These are phyloP conservation scores for Leishmania turanica DNA, from an alignment of 208 protist species.

Conservation along the genomic window DNA sequence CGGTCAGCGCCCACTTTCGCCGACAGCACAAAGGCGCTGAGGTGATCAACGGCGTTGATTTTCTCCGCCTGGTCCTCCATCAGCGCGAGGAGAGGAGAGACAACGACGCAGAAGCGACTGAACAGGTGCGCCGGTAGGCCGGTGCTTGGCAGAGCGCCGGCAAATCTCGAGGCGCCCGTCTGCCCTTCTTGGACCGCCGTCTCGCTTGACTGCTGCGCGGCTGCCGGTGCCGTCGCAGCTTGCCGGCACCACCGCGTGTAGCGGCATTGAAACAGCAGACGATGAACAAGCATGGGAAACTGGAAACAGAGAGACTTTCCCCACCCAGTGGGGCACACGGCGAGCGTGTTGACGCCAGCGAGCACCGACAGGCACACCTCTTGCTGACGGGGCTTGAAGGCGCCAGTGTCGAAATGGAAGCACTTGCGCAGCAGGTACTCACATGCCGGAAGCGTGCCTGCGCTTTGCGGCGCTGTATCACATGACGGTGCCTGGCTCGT, in stretches of 20 bases:
- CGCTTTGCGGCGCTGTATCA: neutral
- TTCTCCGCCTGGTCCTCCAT: slow-evolving; percentile 95
- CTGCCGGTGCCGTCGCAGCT: neutral
- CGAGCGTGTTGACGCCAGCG: slow-evolving; percentile 74
- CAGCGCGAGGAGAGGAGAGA: slow-evolving; percentile 96
- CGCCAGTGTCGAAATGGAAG: slow-evolving; percentile 53
- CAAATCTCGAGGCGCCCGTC: neutral
- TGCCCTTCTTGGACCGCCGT: neutral
- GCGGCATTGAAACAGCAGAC: slow-evolving; percentile 61
- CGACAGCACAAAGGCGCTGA: slow-evolving; percentile 62
- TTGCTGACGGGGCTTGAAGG: slow-evolving; percentile 80
- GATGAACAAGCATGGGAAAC: slow-evolving; percentile 91
- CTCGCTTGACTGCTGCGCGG: neutral
- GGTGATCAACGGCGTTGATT: slow-evolving; percentile 35
- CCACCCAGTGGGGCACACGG: slow-evolving; percentile 95
- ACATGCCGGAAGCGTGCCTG: slow-evolving; percentile 47
- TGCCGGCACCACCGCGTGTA: slow-evolving; percentile 42
- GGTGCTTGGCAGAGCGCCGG: neutral
- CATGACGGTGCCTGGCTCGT: neutral
- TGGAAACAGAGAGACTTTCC: slow-evolving; percentile 97
- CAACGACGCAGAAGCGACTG: slow-evolving; percentile 81
- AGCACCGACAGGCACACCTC: slow-evolving; percentile 77
- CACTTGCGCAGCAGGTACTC: slow-evolving; percentile 58
- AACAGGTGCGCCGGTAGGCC: slow-evolving; percentile 14
- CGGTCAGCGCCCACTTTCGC: slow-evolving; percentile 44